phyloP scores from a whole-genome alignment of 495 filamentous ascomycete genomes.

The Podospora pseudocomata region DNA sequence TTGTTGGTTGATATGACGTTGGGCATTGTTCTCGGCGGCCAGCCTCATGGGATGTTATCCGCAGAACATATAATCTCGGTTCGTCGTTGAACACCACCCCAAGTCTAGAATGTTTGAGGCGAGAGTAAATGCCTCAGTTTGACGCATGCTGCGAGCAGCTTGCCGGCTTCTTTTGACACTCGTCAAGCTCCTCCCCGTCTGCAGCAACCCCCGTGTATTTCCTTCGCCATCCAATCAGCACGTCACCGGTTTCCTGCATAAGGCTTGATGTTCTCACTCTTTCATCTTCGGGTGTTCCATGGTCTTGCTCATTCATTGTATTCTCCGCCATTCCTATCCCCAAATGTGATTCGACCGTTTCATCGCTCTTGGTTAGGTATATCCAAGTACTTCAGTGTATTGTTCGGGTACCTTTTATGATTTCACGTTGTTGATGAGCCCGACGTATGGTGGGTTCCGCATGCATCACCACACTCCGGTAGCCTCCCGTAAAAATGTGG shows the following conservation, averaged over 20 bases:
- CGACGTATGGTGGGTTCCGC: too few relatives aligned
- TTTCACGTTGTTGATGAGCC: background rate
- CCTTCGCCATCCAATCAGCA: background rate
- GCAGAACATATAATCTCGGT: background rate
- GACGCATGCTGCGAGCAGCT: background rate
- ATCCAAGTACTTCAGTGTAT: background rate
- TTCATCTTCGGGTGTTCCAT: background rate
- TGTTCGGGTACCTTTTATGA: background rate
- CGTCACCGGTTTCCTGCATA: background rate
- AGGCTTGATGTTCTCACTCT: background rate
- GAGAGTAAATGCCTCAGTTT: background rate
- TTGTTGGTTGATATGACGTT: background rate
- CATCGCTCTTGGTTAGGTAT: background rate
- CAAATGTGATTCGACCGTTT: background rate
- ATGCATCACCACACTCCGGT: background rate
- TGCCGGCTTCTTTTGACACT: background rate
- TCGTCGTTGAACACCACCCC: background rate
- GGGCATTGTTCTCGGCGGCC: background rate
- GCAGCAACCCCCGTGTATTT: background rate
- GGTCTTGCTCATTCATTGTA: background rate
- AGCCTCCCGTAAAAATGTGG: background rate
- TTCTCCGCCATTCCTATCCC: background rate
- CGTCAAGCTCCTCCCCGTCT: background rate
- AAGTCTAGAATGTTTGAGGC: background rate
- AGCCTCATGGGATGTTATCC: background rate